Evolutionary conservation across 2,329 filamentous ascomycete species (phyloP), one percentile per base, ranked within the genome.

Genomic region (Hawksworthiomyces lignivorus): DNA sequence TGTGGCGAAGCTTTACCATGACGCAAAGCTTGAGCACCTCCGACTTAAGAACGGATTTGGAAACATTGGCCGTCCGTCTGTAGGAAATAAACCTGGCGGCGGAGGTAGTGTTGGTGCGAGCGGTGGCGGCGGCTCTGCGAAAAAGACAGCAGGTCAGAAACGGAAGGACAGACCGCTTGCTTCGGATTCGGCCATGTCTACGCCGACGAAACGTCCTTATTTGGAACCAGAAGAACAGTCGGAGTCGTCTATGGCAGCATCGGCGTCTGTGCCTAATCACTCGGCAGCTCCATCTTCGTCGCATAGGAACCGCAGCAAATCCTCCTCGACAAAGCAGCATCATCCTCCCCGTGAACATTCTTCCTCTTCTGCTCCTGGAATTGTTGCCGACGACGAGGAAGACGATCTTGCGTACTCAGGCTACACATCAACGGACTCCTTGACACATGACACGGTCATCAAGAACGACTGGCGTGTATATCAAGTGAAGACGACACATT

Each of bases 1-100:
- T 2, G 64, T 73, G 2, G 68, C 73, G 39, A 66, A 73, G 49
- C 65, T 78, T 17, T 79, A 78, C 47, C 71, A 75, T 48, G 75
- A 79, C 49, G 56, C 60, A 0, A 77, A 76, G 52, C 56, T 77
- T 2, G 61, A 65, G 12, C 55, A 60, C 2, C 56, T 77, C 8
- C 65, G 75, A 7, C 56, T 61, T 19, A 72, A 73, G 56, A 69
- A 71, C 44, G 75, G 75, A 0, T 75, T 70, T 45, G 71, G 73
- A 36, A 77, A 72, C 48, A 77, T 78, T 7, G 75, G 75, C 7
- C 63, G 75, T 1, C 75, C 75, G 0, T 64, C 48, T 46, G 60
- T 62, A 17, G 51, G 52, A 7, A 27, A 20, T 4, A 38, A 28
- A 51, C 52, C 26, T 54, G 56, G 50, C 44, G 21, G 24, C 18